Evolutionary conservation across 805 yeast genomes (phyloP).

Genomic region (Candida montana): DNA sequence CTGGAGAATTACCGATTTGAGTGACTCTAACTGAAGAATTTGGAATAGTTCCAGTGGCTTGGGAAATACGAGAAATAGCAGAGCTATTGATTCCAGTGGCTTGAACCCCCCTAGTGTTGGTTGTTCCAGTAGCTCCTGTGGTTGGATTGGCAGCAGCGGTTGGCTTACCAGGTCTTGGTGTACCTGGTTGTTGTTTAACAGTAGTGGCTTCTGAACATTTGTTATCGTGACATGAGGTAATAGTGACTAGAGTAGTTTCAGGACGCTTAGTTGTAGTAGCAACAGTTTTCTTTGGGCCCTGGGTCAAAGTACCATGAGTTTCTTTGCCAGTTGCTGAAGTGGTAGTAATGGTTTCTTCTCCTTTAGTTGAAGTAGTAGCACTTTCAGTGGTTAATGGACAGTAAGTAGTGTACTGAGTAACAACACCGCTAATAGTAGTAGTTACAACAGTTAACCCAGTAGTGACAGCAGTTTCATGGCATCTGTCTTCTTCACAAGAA

Average conservation of each 20-base stretch:
- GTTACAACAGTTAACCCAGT: constrained; percentile 4
- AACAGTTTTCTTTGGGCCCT: not conserved
- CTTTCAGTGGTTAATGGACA: constrained; percentile 1
- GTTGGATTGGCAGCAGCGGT: not conserved
- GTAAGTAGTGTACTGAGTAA: constrained; percentile 3
- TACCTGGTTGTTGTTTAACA: not conserved
- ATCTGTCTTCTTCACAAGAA: not conserved
- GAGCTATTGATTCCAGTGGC: not conserved
- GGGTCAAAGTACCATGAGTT: no score
- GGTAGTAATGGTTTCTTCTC: not conserved
- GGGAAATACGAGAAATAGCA: not conserved
- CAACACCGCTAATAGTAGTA: not conserved
- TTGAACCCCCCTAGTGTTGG: not conserved
- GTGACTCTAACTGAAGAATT: not conserved
- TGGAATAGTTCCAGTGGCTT: not conserved
- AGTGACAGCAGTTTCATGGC: not conserved
- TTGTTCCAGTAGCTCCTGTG: no score
- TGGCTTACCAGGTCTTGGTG: not conserved
- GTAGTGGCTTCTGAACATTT: not conserved
- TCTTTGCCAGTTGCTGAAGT: not conserved
- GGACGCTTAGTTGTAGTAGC: not conserved
- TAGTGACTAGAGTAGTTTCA: not conserved
- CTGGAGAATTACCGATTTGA: not conserved
- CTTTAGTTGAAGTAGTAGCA: not conserved
- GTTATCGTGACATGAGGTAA: not conserved